A percentile compares a stretch with the other conserved stretches of the same genome.
Evolutionary conservation across 202 grass and related monocot species (phyloP).

Genomic region (Musa balbisiana): DNA sequence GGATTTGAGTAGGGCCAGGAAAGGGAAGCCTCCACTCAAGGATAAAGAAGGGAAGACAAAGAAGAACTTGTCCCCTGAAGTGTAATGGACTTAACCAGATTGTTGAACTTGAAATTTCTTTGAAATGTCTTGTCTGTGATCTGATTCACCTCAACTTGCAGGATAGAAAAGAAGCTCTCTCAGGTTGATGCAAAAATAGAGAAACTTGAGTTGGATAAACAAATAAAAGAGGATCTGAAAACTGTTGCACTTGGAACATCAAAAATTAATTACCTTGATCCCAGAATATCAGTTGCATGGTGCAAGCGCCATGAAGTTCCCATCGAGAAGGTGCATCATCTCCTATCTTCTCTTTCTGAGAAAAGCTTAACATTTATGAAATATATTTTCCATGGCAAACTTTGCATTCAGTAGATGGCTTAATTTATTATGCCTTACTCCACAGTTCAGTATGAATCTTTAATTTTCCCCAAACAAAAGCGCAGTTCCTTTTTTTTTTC

Average conservation of each 20-base stretch:
- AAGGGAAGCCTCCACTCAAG: conserved; percentile 57
- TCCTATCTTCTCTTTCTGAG: too few species aligned
- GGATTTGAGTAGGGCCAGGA: conserved; percentile 67
- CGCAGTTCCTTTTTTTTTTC: too few species aligned
- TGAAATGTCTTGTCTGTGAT: neutral
- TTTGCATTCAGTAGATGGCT: too few species aligned
- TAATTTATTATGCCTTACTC: too few species aligned
- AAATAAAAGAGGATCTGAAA: conserved; percentile 76
- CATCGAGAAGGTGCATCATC: conserved; percentile 67
- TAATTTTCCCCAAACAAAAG: too few species aligned
- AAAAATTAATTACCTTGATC: conserved; percentile 94
- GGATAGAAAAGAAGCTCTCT: conserved; percentile 61
- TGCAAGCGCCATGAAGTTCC: conserved; percentile 94
- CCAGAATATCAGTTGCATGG: conserved; percentile 88
- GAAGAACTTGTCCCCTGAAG: conserved; percentile 57
- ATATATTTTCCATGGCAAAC: too few species aligned
- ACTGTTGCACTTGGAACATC: conserved; percentile 73
- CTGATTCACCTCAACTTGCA: conserved; percentile 39
- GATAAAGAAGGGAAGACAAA: conserved; percentile 80
- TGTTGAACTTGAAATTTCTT: neutral
- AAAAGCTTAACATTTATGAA: too few species aligned
- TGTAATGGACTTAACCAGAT: conserved; percentile 30
- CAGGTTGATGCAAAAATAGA: conserved; percentile 56
- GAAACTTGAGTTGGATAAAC: conserved; percentile 78
- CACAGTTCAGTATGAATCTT: too few species aligned